Base-by-base conservation (phyloP, 176 grass and related monocot genomes). In the Zizania latifolia region DNA sequence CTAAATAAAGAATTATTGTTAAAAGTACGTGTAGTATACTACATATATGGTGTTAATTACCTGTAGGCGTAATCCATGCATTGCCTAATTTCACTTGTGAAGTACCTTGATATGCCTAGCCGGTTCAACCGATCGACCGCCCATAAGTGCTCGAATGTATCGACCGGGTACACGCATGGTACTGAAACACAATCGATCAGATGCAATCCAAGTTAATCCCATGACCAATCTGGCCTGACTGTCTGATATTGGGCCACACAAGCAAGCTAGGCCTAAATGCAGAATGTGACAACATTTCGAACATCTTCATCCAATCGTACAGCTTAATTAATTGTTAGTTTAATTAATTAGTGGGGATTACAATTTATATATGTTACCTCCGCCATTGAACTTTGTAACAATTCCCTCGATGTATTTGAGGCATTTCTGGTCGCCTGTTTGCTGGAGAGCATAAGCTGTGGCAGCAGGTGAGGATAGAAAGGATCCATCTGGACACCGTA, bases 131-230 rank as follows among this genome's bases (percentile, higher is more conserved):
- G 48, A 37, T 92, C 89, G 0, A 82, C 48, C 0, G 17, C 68
- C 85, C 85, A 92, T 21, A 92, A 70, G 15, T 78, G 73, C 67
- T 87, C 89, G 5, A 28, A 62, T 9, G 82, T 21, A 12, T 92
- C 82, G 0, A 85, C 11, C 3, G 85, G 89, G 37, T 92, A 82
- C 15, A 14, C 13, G 56, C 8, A 82, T 0, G 89, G 85, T 19
- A 31, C 89, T 92, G 62, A 50, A 43, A 68, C 9, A 11, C 9
- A 28, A n/a, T n/a, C n/a, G n/a, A n/a, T n/a, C n/a, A n/a, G n/a
- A n/a, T n/a, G n/a, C n/a, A n/a, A n/a, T n/a, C n/a, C n/a, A n/a
- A n/a, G n/a, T n/a, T n/a, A n/a, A n/a, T n/a, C n/a, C n/a, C n/a
- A n/a, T n/a, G n/a, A n/a, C n/a, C n/a, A n/a, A n/a, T n/a, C n/a